Conservation (phyloP, 345 rosid species). For the Durio zibethinus region DNA sequence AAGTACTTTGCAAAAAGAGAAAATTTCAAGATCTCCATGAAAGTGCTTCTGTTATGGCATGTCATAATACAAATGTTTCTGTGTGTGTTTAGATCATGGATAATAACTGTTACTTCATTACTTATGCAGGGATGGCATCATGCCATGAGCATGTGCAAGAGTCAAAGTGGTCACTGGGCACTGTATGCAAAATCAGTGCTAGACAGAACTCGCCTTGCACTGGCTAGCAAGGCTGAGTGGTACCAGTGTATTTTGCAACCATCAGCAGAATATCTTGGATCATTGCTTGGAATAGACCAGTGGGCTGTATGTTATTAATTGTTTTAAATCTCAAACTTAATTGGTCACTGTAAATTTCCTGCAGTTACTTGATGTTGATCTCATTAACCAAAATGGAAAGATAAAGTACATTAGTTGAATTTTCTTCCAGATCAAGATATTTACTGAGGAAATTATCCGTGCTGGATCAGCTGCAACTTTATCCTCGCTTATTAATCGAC, state of each 20-base stretch:
- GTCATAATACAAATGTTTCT: background rate
- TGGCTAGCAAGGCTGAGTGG: slow-evolving; percentile 83
- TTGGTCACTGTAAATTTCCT: background rate
- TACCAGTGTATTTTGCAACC: slow-evolving; percentile 86
- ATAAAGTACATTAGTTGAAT: background rate
- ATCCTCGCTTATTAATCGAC: slow-evolving; percentile 80
- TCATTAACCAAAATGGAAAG: background rate
- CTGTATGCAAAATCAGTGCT: slow-evolving; percentile 90
- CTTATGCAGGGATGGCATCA: slow-evolving; percentile 75
- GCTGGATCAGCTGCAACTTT: slow-evolving; percentile 96
- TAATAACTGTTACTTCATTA: slow-evolving; percentile 5
- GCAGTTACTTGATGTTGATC: slow-evolving; percentile 6
- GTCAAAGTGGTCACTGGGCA: slow-evolving; percentile 69
- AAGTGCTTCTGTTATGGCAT: background rate
- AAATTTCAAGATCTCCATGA: background rate
- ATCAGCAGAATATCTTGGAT: slow-evolving; percentile 93
- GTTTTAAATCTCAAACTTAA: background rate
- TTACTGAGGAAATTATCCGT: slow-evolving; percentile 95
- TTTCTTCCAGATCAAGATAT: slow-evolving; percentile 64
- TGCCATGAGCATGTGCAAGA: slow-evolving; percentile 61
- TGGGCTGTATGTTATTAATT: slow-evolving; percentile 71
- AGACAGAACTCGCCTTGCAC: slow-evolving; percentile 91
- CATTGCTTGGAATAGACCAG: slow-evolving; percentile 72
- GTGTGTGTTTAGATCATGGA: background rate
- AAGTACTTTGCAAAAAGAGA: background rate